Percentiles rank a stretch among this genome's conserved stretches.
Conservation (phyloP, 2,329 filamentous ascomycete species). For the Aureobasidium sp. region DNA sequence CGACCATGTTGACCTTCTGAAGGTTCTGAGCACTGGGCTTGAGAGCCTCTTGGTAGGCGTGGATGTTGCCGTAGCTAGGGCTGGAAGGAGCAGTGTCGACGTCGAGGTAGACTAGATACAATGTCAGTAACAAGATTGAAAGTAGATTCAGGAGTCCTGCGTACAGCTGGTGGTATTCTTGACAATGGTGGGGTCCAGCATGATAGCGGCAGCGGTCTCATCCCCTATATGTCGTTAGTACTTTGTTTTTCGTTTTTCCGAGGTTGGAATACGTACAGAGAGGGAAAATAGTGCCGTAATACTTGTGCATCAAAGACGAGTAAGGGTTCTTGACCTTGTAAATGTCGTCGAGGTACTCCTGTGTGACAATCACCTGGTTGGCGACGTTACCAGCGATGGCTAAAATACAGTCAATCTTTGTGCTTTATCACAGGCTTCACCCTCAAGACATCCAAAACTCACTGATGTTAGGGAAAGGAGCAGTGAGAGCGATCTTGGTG, state of each 20-base stretch:
- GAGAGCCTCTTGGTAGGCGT: constrained; percentile 34
- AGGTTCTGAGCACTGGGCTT: constrained; percentile 26
- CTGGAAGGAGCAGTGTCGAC: constrained; percentile 35
- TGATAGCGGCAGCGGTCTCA: constrained; percentile 36
- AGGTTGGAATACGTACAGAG: constrained; percentile 21
- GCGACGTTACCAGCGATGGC: constrained; percentile 38
- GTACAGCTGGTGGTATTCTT: constrained; percentile 29
- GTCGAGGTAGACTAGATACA: constrained; percentile 30
- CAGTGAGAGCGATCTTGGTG: constrained; percentile 42
- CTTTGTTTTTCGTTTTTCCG: no score
- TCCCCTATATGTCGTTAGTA: constrained; percentile 25
- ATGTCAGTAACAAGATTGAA: neutral
- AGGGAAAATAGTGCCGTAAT: constrained; percentile 33
- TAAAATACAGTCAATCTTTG: neutral
- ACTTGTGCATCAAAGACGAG: constrained; percentile 29
- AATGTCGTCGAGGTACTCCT: constrained; percentile 33
- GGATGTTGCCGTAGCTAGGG: constrained; percentile 36
- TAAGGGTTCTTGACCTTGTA: constrained; percentile 31
- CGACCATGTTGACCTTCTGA: constrained; percentile 33
- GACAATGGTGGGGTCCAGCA: constrained; percentile 31
- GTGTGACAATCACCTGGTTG: constrained; percentile 37
- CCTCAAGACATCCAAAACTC: neutral
- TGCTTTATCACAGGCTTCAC: neutral
- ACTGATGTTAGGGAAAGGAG: constrained; percentile 36
- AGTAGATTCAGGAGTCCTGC: neutral